Percentiles rank a stretch among this genome's conserved stretches.
Conservation (phyloP, 306 rosid genomes). For the Rubus parviflorus region DNA sequence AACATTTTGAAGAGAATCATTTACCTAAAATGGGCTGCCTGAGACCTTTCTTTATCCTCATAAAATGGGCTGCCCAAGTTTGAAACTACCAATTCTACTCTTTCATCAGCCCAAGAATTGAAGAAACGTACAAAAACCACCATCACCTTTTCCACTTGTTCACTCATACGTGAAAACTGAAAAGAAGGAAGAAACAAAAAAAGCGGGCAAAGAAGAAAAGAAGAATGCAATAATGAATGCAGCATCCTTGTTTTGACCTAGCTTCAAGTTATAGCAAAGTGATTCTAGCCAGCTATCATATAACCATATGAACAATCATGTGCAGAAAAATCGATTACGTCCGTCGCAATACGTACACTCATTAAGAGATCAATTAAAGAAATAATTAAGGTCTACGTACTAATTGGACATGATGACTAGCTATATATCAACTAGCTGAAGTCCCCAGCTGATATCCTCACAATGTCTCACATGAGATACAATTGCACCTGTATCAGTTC, state of each 20-base stretch:
- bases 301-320: neutral
- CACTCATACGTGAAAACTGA: too few species aligned
- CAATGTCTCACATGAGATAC: constrained; percentile 61
- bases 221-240: neutral
- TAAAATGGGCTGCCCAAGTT: too few species aligned
- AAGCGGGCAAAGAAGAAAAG: neutral
- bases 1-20: neutral
- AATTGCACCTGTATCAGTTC: constrained; percentile 60
- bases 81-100: too few species aligned
- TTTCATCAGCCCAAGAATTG: neutral
- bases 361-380: neutral
- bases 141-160: too few species aligned
- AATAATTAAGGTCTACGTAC: too few species aligned
- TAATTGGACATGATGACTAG: too few species aligned
- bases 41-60: too few species aligned
- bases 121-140: neutral
- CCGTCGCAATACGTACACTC: neutral
- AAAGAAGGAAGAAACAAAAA: too few species aligned
- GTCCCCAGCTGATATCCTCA: constrained; percentile 56
- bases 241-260: neutral
- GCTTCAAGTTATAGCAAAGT: neutral
- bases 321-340: neutral
- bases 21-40: too few species aligned
- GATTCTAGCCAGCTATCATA: neutral
- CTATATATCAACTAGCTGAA: constrained; percentile 18